phyloP scores from a whole-genome alignment of 2,329 filamentous ascomycete genomes.

The Fusarium burgessii region DNA sequence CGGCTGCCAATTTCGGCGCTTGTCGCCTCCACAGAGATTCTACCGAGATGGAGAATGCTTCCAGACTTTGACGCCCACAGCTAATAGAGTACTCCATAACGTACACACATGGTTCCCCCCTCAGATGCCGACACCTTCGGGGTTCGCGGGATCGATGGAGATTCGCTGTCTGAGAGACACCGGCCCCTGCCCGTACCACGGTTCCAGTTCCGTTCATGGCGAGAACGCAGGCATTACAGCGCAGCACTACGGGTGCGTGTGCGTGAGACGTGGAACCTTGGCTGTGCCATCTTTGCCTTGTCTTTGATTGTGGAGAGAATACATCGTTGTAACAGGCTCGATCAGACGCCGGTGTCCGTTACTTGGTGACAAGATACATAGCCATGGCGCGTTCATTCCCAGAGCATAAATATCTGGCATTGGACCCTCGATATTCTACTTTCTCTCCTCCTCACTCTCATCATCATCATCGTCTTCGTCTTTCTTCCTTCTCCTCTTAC shows the following conservation, averaged over 20 bases:
- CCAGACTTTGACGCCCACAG: constrained; percentile 21
- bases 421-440: constrained; percentile 27
- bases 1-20: constrained; percentile 14
- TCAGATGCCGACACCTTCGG: constrained; percentile 44
- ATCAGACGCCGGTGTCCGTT: constrained; percentile 26
- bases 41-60: constrained; percentile 21
- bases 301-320: constrained; percentile 9
- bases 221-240: constrained; percentile 15
- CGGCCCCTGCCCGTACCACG: constrained; percentile 30
- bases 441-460: constrained; percentile 35
- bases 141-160: constrained; percentile 46
- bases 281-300: constrained; percentile 19
- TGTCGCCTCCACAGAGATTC: not conserved
- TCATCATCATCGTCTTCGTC: constrained; percentile 35
- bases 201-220: constrained; percentile 35
- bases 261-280: constrained; percentile 42
- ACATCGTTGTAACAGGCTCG: constrained; percentile 26
- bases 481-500: constrained; percentile 34
- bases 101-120: constrained; percentile 6
- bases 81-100: constrained; percentile 15
- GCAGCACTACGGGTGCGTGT: constrained; percentile 10
- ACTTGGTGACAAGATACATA: constrained; percentile 25
- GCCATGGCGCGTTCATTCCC: constrained; percentile 24
- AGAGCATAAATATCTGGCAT: constrained; percentile 47
- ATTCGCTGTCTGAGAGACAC: constrained; percentile 38